These are phyloP conservation scores for Barnettozyma populi DNA, from an alignment of 805 yeast genomes.

Conservation along the genomic window DNA sequence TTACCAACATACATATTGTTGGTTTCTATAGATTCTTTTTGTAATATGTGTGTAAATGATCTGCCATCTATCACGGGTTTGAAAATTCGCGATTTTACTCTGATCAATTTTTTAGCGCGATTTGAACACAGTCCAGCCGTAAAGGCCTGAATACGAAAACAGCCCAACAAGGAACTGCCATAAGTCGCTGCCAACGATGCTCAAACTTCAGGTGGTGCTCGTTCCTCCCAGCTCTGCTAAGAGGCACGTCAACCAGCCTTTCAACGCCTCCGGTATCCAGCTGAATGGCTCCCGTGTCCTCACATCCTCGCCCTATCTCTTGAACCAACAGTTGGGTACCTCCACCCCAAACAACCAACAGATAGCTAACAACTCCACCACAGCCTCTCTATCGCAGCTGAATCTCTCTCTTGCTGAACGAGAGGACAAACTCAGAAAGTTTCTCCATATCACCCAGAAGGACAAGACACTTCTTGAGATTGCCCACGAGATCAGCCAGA, in stretches of 20 bases:
- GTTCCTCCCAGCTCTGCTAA: slow-evolving; percentile 35
- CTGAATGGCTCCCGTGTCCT: not conserved
- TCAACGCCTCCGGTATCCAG: not conserved
- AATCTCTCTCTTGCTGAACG: slow-evolving; percentile 19
- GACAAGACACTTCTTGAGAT: slow-evolving; percentile 42
- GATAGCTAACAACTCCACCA: slow-evolving; percentile 2
- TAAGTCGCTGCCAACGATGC: not conserved
- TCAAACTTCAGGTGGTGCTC: slow-evolving; percentile 30
- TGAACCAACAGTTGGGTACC: slow-evolving; percentile 5
- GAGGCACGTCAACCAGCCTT: slow-evolving; percentile 8
- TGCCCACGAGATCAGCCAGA: slow-evolving; percentile 45
- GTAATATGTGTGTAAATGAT: not conserved
- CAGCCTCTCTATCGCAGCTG: not conserved
- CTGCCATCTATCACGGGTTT: not conserved
- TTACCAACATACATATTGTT: too few species aligned
- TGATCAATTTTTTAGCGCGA: not conserved
- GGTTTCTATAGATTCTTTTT: too few species aligned
- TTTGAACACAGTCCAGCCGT: not conserved
- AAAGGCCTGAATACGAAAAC: not conserved
- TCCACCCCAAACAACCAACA: slow-evolving; percentile 9
- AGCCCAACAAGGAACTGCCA: not conserved
- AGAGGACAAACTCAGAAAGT: slow-evolving; percentile 38
- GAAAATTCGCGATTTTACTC: not conserved
- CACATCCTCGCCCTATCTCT: slow-evolving; percentile 10
- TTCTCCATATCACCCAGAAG: slow-evolving; percentile 58